These are phyloP conservation scores for Diaporthe eres DNA, from an alignment of 2,329 filamentous ascomycete species.

Conservation along the genomic window DNA sequence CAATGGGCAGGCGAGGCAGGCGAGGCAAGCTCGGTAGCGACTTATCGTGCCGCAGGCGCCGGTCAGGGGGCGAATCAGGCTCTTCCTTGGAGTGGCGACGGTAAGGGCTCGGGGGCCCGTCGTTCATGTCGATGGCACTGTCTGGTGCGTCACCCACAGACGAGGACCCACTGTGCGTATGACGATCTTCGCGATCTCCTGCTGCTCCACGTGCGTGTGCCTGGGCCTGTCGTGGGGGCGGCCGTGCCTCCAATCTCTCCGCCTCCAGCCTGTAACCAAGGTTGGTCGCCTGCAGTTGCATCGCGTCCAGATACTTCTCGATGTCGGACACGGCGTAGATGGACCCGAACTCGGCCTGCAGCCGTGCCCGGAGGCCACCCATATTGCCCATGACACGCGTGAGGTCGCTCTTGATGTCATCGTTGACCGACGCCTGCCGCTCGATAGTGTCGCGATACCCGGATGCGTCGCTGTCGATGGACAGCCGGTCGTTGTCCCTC, in stretches of 20 bases:
- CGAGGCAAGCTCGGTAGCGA: slow-evolving; percentile 33
- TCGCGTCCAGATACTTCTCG: slow-evolving; percentile 78
- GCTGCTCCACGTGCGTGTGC: slow-evolving; percentile 26
- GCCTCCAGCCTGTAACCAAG: slow-evolving; percentile 34
- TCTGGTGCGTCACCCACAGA: slow-evolving; percentile 56
- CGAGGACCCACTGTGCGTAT: slow-evolving; percentile 42
- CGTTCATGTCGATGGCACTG: slow-evolving; percentile 56
- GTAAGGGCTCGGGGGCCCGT: slow-evolving; percentile 46
- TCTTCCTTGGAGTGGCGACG: slow-evolving; percentile 42
- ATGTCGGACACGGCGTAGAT: slow-evolving; percentile 78
- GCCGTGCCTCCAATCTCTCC: slow-evolving; percentile 41
- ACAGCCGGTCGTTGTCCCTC: slow-evolving; percentile 42
- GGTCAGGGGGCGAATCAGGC: slow-evolving; percentile 25
- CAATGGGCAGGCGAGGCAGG: slow-evolving; percentile 45
- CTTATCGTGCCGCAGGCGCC: slow-evolving; percentile 42
- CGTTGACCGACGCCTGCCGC: slow-evolving; percentile 18
- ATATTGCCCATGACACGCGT: slow-evolving; percentile 53
- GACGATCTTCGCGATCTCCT: slow-evolving; percentile 26
- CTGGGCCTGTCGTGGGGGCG: slow-evolving; percentile 9
- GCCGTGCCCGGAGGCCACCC: slow-evolving; percentile 49
- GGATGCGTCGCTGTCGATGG: slow-evolving; percentile 35
- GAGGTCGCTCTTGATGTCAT: slow-evolving; percentile 48
- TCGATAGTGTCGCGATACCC: slow-evolving; percentile 25
- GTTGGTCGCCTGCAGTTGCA: slow-evolving; percentile 71
- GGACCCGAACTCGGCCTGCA: slow-evolving; percentile 67